Base-by-base conservation (phyloP, 371 early-diverging fungal species). In the Zancudomyces culisetae region DNA sequence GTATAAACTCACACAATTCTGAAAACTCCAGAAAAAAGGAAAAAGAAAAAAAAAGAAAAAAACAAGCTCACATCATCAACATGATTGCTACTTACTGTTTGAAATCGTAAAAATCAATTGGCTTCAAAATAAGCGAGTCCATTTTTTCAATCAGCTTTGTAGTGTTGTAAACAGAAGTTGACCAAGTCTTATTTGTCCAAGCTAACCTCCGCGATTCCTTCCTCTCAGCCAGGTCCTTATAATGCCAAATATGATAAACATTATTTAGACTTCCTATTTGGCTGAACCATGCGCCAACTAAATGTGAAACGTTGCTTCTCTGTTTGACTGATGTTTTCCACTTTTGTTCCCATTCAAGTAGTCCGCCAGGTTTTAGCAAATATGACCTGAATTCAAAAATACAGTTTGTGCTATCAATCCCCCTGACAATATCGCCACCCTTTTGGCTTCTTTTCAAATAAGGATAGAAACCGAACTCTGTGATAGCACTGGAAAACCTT, bases 201-300 rank as follows among this genome's bases (percentile, higher is more conserved):
- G 91, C 88, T 42, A 76, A 75, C 64, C 90, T 92, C 52, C 93
- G 78, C 26, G 81, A 81, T 48, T 72, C 75, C 67, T 91, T 90
- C 55, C 93, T 83, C n/a, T 75, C 75, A 35, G 29, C 27, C 48
- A 48, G n/a, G 10, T n/a, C n/a, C 59, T 87, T 79, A 57, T 90
- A 87, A 55, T 74, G 80, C 90, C 89, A 93, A 78, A 89, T 85
- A 55, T 90, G 94, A 59, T 92, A 90, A 12, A 92, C 93, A 49
- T 76, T 76, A 68, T 90, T 84, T 47, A 93, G 62, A 26, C 75
- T 68, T 13, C 93, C 93, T 23, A 91, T 71, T 64, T 93, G 92
- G 45, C 82, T 81, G 62, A 91, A 93, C 91, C 92, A 93, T 3
- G 93, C 94, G 19, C 94, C 94, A 48, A 90, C 81, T 13, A 90